Conservation (phyloP, 1,139 yeast species). For the Taphrina confusa region DNA sequence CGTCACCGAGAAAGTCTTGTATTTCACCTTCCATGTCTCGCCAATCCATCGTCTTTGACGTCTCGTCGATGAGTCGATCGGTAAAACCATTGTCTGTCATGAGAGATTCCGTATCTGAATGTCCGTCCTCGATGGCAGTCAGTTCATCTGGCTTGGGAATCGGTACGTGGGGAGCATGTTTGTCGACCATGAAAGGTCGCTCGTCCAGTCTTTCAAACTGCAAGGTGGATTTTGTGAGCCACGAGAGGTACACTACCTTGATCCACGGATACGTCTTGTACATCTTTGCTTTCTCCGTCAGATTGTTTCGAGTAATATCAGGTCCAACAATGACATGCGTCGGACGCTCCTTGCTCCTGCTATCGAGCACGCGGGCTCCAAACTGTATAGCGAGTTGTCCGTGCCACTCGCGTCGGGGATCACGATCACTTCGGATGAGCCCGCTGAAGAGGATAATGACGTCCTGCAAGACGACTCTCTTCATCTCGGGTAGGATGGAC, state of each 20-base stretch:
- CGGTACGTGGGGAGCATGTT: slow-evolving; percentile 27
- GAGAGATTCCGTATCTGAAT: slow-evolving; percentile 25
- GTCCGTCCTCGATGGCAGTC: slow-evolving; percentile 35
- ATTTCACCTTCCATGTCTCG: slow-evolving; percentile 62
- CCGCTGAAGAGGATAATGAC: slow-evolving; percentile 81
- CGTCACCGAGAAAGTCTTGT: slow-evolving; percentile 61
- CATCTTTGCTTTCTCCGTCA: slow-evolving; percentile 64
- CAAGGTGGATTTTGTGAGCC: slow-evolving; percentile 85
- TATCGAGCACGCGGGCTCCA: slow-evolving; percentile 78
- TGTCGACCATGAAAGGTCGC: slow-evolving; percentile 50
- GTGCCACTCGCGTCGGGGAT: slow-evolving; percentile 65
- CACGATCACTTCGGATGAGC: slow-evolving; percentile 73
- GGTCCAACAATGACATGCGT: slow-evolving; percentile 81
- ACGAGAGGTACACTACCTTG: slow-evolving; percentile 84
- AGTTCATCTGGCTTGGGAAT: slow-evolving; percentile 24
- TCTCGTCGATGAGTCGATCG: slow-evolving; percentile 40
- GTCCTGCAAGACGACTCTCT: slow-evolving; percentile 65
- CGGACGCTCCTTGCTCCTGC: slow-evolving; percentile 67
- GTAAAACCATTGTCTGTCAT: slow-evolving; percentile 36
- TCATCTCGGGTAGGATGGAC: slow-evolving; percentile 69
- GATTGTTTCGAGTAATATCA: slow-evolving; percentile 62
- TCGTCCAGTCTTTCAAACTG: slow-evolving; percentile 75
- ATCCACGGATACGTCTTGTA: slow-evolving; percentile 52
- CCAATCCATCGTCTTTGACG: slow-evolving; percentile 35
- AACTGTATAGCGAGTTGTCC: slow-evolving; percentile 90